Percentiles rank a stretch among this genome's conserved stretches.
These are phyloP conservation scores for Skeletonema menzelii DNA, from an alignment of 108 stramenopile genomes.

Conservation along the genomic window DNA sequence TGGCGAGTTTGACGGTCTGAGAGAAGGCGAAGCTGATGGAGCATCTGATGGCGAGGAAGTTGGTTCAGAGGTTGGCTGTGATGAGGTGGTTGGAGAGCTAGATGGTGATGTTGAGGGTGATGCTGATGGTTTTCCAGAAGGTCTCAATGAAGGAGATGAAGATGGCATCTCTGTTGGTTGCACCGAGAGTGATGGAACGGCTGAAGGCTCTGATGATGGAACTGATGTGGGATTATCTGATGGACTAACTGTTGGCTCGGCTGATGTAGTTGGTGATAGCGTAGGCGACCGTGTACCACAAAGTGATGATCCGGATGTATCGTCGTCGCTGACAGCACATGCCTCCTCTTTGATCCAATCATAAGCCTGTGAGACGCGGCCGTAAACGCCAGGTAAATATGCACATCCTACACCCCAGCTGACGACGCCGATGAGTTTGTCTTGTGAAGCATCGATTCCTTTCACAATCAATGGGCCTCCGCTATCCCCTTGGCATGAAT, in stretches of 20 bases:
- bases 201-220: neutral
- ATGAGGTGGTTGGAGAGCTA: neutral
- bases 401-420: conserved; percentile 50
- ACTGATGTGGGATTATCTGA: neutral
- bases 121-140: neutral
- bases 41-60: neutral
- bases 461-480: conserved; percentile 25
- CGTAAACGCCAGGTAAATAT: conserved; percentile 47
- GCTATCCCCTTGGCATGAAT: conserved; percentile 14
- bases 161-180: neutral
- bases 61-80: neutral
- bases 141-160: neutral
- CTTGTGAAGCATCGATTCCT: conserved; percentile 13
- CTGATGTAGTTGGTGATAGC: neutral
- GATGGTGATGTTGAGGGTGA: neutral
- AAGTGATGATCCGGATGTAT: neutral
- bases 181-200: neutral
- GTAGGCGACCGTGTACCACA: neutral
- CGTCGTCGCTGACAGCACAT: conserved; percentile 10
- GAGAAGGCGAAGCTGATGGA: neutral
- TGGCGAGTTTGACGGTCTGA: neutral
- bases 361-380: conserved; percentile 27
- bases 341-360: conserved; percentile 36
- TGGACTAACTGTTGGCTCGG: neutral
- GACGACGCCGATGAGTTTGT: conserved; percentile 44